Conservation (phyloP, 2,329 filamentous ascomycete species). For the Camptophora hylomeconis region DNA sequence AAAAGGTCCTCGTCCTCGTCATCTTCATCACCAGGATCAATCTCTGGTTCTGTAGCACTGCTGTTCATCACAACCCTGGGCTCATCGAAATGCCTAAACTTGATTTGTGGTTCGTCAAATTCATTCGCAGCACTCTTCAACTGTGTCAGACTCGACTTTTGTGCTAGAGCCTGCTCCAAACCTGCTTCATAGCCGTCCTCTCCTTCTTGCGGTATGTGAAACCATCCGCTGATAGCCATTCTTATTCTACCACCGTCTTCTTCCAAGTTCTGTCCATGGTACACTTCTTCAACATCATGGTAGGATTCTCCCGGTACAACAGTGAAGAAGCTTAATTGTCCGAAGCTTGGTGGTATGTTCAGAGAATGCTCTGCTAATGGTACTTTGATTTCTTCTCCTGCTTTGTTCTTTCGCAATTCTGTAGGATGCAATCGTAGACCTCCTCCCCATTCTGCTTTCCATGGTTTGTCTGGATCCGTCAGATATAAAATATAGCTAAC, state of each 20-base stretch:
- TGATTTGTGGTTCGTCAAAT: constrained; percentile 66
- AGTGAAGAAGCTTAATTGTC: constrained; percentile 95
- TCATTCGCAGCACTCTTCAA: constrained; percentile 71
- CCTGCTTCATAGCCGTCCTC: constrained; percentile 86
- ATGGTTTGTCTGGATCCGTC: constrained; percentile 78
- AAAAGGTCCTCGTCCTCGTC: constrained; percentile 44
- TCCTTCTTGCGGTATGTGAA: constrained; percentile 89
- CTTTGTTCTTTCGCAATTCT: constrained; percentile 49
- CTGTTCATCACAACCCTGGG: constrained; percentile 22
- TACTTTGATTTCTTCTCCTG: constrained; percentile 64
- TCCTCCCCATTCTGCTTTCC: constrained; percentile 87
- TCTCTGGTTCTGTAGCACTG: constrained; percentile 18
- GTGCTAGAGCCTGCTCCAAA: constrained; percentile 73
- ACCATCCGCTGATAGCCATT: constrained; percentile 99
- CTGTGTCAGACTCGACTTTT: constrained; percentile 84
- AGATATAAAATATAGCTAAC: constrained; percentile 97
- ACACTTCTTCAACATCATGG: constrained; percentile 97
- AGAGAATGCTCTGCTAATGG: constrained; percentile 67
- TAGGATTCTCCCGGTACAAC: constrained; percentile 98
- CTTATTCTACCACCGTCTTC: constrained; percentile 53
- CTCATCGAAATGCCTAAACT: constrained; percentile 36
- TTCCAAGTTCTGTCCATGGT: constrained; percentile 50
- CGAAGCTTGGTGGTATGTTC: constrained; percentile 86
- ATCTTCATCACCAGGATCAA: constrained; percentile 22
- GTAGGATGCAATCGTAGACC: constrained; percentile 78